Evolutionary conservation across 805 yeast species (phyloP).

Genomic region (Wickerhamiella sorbophila): DNA sequence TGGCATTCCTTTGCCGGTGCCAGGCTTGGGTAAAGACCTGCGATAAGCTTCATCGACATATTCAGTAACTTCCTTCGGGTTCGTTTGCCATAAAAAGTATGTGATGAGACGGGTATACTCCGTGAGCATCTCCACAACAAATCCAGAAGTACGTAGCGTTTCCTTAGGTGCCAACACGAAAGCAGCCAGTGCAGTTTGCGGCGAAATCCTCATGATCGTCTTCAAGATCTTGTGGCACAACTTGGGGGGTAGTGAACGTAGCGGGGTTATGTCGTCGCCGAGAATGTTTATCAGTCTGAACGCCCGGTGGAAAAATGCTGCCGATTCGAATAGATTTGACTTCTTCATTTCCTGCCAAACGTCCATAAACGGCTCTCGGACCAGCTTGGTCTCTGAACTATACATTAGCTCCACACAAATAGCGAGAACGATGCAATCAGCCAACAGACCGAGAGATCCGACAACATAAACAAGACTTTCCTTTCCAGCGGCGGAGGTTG

Average conservation of each 20-base stretch:
- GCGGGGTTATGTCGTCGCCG: neutral
- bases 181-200: neutral
- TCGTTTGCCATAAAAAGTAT: constrained; percentile 1
- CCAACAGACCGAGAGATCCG: neutral
- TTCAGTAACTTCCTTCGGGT: neutral
- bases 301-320: neutral
- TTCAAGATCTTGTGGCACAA: neutral
- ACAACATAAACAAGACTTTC: neutral
- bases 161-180: neutral
- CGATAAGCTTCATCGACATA: neutral
- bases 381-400: neutral
- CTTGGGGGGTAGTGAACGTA: neutral
- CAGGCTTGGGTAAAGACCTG: neutral
- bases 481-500: neutral
- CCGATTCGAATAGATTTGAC: neutral
- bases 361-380: neutral
- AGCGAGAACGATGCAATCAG: constrained; percentile 3
- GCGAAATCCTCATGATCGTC: neutral
- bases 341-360: neutral
- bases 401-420: neutral
- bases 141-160: neutral
- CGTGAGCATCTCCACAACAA: neutral
- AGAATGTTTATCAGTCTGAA: neutral
- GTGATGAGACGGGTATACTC: neutral
- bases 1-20: neutral